A percentile compares a stretch with the other conserved stretches of the same genome.
Conservation (phyloP, 78 protist genomes). For the Dictyostelium brefeldianum region DNA sequence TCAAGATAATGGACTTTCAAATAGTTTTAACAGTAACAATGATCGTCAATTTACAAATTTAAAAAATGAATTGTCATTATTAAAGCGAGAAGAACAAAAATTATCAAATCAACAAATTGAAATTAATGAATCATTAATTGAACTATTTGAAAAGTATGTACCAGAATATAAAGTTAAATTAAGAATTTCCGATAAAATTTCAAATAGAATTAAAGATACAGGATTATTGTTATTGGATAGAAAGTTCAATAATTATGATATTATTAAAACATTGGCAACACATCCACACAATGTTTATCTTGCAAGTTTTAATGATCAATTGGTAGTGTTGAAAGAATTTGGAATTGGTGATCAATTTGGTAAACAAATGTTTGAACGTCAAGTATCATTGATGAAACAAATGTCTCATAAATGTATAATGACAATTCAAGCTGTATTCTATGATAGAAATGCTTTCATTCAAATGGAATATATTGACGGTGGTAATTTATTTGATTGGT, state of each 20-base stretch:
- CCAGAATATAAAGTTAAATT: slow-evolving; percentile 47
- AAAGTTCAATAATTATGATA: slow-evolving; percentile 40
- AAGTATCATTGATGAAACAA: slow-evolving; percentile 43
- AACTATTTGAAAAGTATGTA: slow-evolving; percentile 34
- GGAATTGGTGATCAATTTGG: slow-evolving; percentile 75
- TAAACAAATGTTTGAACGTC: slow-evolving; percentile 65
- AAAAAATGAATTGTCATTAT: not conserved
- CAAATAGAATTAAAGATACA: slow-evolving; percentile 55
- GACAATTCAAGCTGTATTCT: slow-evolving; percentile 66
- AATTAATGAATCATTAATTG: not conserved
- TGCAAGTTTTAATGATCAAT: slow-evolving; percentile 37
- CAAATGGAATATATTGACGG: slow-evolving; percentile 64
- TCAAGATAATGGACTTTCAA: not conserved
- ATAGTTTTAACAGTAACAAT: not conserved
- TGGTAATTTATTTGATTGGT: slow-evolving; percentile 42
- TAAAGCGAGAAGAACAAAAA: slow-evolving; percentile 57
- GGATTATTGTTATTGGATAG: slow-evolving; percentile 32
- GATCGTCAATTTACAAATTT: not conserved
- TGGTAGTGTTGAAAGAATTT: slow-evolving; percentile 54
- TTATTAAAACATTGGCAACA: slow-evolving; percentile 45
- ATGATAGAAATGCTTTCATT: slow-evolving; percentile 61
- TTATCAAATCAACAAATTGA: slow-evolving; percentile 22
- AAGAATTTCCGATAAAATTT: slow-evolving; percentile 33
- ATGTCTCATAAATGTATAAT: slow-evolving; percentile 69
- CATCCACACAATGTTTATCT: slow-evolving; percentile 72